Evolutionary conservation across 306 rosid species (phyloP).

Genomic region (Heteromeles arbutifolia): DNA sequence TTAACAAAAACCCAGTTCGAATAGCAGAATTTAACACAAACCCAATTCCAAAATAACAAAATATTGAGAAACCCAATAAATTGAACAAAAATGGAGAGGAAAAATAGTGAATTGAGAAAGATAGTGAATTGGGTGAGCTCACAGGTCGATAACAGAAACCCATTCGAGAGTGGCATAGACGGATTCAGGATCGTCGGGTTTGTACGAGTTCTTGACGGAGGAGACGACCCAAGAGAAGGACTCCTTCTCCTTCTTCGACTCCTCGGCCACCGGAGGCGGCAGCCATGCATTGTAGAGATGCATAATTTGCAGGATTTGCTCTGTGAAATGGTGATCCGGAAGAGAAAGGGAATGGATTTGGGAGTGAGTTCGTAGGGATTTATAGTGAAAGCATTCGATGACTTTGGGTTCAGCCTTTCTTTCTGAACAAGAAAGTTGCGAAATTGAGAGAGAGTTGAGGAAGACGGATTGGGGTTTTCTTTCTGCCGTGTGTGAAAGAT

Average conservation of each 20-base stretch:
- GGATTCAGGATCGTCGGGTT: slow-evolving; percentile 72
- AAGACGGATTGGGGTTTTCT: slow-evolving; percentile 3
- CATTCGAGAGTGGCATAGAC: slow-evolving; percentile 79
- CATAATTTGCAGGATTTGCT: slow-evolving; percentile 31
- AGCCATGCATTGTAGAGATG: slow-evolving; percentile 99
- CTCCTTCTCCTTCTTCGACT: slow-evolving; percentile 55
- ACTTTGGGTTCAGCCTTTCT: slow-evolving; percentile 7
- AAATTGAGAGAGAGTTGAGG: not conserved
- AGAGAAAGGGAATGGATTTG: not conserved
- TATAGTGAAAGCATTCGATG: not conserved
- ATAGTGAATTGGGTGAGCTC: slow-evolving; percentile 19
- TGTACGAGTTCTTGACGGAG: slow-evolving; percentile 45
- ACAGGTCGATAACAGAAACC: slow-evolving; percentile 94
- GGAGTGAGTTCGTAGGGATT: not conserved
- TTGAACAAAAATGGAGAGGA: not conserved
- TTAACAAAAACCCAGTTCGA: not conserved
- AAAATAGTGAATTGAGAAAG: not conserved
- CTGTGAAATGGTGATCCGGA: not conserved
- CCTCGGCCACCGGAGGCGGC: slow-evolving; percentile 84
- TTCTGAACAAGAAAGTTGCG: slow-evolving; percentile 26
- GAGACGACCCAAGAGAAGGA: slow-evolving; percentile 65
- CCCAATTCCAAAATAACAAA: not conserved
- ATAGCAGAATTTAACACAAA: not conserved
- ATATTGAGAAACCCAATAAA: not conserved
- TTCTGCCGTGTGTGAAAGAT: not conserved